Base-by-base conservation (phyloP, 148 eudicot species). In the Agrostemma githago region DNA sequence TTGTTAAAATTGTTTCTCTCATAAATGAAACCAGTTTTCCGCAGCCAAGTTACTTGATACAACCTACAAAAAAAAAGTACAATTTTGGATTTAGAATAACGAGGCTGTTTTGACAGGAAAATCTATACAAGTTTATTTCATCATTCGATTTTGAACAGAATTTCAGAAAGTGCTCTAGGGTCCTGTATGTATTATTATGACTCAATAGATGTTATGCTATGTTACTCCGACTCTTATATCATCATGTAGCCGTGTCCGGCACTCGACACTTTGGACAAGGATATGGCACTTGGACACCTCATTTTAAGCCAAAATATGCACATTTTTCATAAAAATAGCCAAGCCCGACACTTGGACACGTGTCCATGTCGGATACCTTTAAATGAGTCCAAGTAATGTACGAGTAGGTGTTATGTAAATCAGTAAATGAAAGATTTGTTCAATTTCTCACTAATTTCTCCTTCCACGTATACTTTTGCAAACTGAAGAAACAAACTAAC, bases 21-120 rank as follows among this genome's bases (percentile, higher is more conserved):
- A 84, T 95, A 95, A 69, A 92, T 88, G 97, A 88, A 95, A 83
- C 94, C 97, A 78, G 83, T 78, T 66, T 88, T 84, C 88, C 77
- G 65, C 96, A 84, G 62, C 99, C 99, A 95, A 78, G 88, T 90
- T 66, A 95, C 85, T 84, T 92, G 99, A 81, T 86, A 92, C 84
- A 95, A 88, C 92, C 99, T 95, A 90, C 97, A 92, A 79, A 82
- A 79, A 79, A 26, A 77, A 68, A 81, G 56, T 79, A 71, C 72
- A 42, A 83, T 41, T 70, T 63, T 12, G 66, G 61, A 4, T 84
- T 94, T 76, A 82, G 84, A 71, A n/a, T n/a, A n/a, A 59, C 39
- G 16, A 14, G 66, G 37, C 37, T 14, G 19, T 48, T 48, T 48
- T 48, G 11, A 48, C 54, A 48, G 54, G 6, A 48, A 48, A 48